Percentiles rank a stretch among this genome's conserved stretches.
Evolutionary conservation across 805 yeast species (phyloP).

Genomic region (Barnettozyma salicaria): DNA sequence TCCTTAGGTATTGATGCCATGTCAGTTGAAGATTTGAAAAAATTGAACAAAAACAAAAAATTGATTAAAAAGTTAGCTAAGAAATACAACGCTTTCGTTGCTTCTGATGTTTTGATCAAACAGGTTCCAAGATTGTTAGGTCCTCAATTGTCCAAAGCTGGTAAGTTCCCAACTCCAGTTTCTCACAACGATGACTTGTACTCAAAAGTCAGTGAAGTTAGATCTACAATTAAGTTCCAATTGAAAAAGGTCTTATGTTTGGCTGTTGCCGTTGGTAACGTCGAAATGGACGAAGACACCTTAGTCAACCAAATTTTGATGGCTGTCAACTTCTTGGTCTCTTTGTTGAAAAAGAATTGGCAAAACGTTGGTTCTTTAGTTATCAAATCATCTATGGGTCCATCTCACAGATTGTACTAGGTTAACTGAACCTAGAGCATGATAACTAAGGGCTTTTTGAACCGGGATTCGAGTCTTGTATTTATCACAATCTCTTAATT

Average conservation of each 20-base stretch:
- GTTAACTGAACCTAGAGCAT: too few relatives aligned
- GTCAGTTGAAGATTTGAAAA: constrained; percentile 99
- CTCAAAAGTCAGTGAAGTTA: constrained; percentile 93
- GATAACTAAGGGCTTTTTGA: background rate
- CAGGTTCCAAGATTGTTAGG: constrained; percentile 99
- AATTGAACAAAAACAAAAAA: constrained; percentile 99
- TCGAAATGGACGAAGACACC: constrained; percentile 96
- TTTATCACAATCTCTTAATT: too few relatives aligned
- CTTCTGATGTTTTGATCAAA: constrained; percentile 98
- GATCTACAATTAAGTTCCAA: constrained; percentile 99
- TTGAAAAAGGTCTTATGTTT: constrained; percentile 99
- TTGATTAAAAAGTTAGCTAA: constrained; percentile 98
- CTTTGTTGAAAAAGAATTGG: constrained; percentile 99
- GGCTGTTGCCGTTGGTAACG: constrained; percentile 99
- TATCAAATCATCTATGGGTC: constrained; percentile 99
- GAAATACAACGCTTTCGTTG: constrained; percentile 99
- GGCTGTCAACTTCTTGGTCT: constrained; percentile 98
- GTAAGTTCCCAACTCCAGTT: constrained; percentile 99
- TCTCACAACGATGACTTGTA: constrained; percentile 98
- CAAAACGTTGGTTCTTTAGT: constrained; percentile 99
- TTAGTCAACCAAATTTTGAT: constrained; percentile 97
- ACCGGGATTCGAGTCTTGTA: too few relatives aligned
- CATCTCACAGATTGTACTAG: constrained; percentile 99
- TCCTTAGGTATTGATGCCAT: constrained; percentile 98
- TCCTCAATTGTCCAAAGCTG: constrained; percentile 99